These are phyloP conservation scores for Haplosporangium gracile DNA, from an alignment of 192 early-diverging fungal species.

Conservation along the genomic window DNA sequence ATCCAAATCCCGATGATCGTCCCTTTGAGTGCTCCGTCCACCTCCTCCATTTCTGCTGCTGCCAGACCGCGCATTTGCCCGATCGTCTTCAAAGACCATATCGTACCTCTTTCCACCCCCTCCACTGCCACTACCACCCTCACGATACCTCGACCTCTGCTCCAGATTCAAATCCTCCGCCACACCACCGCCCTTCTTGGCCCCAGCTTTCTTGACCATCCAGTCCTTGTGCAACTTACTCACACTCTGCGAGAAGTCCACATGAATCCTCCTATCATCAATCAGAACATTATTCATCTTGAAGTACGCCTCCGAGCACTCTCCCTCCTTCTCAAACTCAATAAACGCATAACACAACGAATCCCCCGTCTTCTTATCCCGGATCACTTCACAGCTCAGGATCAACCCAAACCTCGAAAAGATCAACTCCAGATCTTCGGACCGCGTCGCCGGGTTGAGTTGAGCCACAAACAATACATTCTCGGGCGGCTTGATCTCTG, in stretches of 20 bases:
- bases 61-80: neutral
- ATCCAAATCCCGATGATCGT: slow-evolving; percentile 15
- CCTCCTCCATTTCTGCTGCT: neutral
- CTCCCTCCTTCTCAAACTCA: slow-evolving; percentile 90
- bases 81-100: slow-evolving; percentile 61
- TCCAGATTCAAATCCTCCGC: slow-evolving; percentile 66
- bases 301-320: slow-evolving; percentile 93
- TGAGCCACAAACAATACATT: slow-evolving; percentile 98
- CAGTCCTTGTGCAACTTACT: slow-evolving; percentile 86
- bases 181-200: slow-evolving; percentile 34
- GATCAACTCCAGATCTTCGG: slow-evolving; percentile 93
- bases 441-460: slow-evolving; percentile 89
- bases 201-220: slow-evolving; percentile 67
- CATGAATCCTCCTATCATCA: slow-evolving; percentile 95
- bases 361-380: slow-evolving; percentile 85
- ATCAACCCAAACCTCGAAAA: slow-evolving; percentile 95
- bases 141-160: slow-evolving; percentile 66
- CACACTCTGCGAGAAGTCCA: slow-evolving; percentile 98
- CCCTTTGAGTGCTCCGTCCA: neutral
- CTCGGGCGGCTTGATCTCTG: slow-evolving; percentile 97
- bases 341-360: slow-evolving; percentile 97
- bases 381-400: slow-evolving; percentile 89
- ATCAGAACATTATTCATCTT: slow-evolving; percentile 98
- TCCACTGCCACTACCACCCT: slow-evolving; percentile 18
- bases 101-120: slow-evolving; percentile 58